phyloP scores from a whole-genome alignment of 2,329 filamentous ascomycete species.

The Aspergillus sp. region DNA sequence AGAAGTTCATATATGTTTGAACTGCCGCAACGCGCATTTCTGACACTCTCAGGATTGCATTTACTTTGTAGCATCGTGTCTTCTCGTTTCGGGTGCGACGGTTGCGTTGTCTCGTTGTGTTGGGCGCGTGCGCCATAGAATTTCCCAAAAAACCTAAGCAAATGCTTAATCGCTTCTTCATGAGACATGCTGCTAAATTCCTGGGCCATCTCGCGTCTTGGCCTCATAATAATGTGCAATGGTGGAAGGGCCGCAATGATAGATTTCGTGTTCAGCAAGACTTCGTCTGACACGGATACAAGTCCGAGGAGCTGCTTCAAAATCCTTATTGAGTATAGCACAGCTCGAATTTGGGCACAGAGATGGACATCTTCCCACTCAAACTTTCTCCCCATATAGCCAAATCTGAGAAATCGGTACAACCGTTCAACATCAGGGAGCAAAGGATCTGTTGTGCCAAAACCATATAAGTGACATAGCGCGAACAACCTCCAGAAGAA shows the following conservation, averaged over 20 bases:
- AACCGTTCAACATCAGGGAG: conserved; percentile 14
- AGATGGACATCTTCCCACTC: conserved; percentile 57
- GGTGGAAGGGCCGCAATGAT: conserved; percentile 22
- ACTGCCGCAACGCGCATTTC: not conserved
- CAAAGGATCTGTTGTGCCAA: conserved; percentile 6
- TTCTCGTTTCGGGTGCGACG: not conserved
- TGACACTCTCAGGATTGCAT: not conserved
- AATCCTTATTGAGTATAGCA: conserved; percentile 56
- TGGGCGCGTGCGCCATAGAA: not conserved
- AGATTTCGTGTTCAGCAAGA: conserved; percentile 7
- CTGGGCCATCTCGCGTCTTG: conserved; percentile 14
- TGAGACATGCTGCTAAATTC: conserved; percentile 1
- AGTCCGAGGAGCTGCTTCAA: conserved; percentile 43
- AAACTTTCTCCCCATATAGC: conserved; percentile 24
- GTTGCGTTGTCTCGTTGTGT: not conserved
- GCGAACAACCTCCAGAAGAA: conserved; percentile 30
- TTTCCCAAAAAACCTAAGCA: not conserved
- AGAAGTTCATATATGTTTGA: not conserved
- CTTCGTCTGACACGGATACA: conserved; percentile 20
- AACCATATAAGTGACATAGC: conserved; percentile 22
- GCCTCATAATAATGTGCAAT: conserved; percentile 21
- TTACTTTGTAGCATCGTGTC: not conserved
- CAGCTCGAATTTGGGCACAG: conserved; percentile 52
- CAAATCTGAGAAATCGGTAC: conserved; percentile 21
- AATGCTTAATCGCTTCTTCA: not conserved